Base-by-base conservation (phyloP, 164 flowering plant genomes). In the Magnolia kwangsiensis region DNA sequence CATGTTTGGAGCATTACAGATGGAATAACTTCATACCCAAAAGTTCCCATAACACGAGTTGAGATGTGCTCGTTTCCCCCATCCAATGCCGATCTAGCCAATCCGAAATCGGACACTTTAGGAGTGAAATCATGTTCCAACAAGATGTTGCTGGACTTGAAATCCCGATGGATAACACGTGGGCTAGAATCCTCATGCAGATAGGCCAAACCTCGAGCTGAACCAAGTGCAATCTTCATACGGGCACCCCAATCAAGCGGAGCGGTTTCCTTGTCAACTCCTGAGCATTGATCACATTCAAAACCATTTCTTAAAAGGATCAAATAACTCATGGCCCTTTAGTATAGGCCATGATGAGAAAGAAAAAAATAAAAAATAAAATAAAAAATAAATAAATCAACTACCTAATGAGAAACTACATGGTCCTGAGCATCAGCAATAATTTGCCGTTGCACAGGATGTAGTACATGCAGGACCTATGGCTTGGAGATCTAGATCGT, bases 181-280 rank as follows among this genome's bases (percentile, higher is more conserved):
- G 99, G 98, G 74, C 95, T 96, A 11, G 99, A 96, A 79, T 96
- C 98, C 83, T 96, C 99, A 69, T 96, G 99, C 75, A 96, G 86
- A 87, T 96, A 96, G 24, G 99, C 96, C 61, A 96, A 86, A 80
- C 96, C 99, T 23, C 97, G 89, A 74, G 98, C 99, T 76, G 99
- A 90, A 76, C 99, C 99, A 55, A 94, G 94, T 19, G 99, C 99
- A 75, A 96, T 92, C 85, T 92, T 94, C 83, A 91, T 73, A 51
- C 99, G 88, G 18, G 96, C 83, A 72, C 76, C 80, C 98, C 98
- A 95, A 81, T 92, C 90, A 71, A 95, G 92, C 65, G 97, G 92
- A 71, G 92, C 80, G 64, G 84, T 79, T 82, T 88, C 94, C 82
- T 82, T 90, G 80, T 93, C 94, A 74, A 78, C 76, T 75, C 97